Base-by-base conservation (phyloP, 2,329 filamentous ascomycete species). In the Colletotrichum phormii region DNA sequence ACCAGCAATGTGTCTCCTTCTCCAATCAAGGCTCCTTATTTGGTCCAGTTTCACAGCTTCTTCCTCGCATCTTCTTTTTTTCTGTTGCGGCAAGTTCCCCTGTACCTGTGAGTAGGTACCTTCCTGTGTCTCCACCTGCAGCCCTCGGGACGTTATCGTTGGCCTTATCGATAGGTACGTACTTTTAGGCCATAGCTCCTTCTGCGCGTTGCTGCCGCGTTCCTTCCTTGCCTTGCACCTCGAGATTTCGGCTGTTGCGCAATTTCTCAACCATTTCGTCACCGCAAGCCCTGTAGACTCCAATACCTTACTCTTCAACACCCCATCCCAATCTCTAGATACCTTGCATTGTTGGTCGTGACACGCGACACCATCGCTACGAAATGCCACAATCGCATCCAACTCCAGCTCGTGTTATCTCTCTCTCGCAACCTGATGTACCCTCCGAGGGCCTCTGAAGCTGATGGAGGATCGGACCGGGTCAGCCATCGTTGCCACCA, bases 131-230 rank as follows among this genome's bases (percentile, higher is more conserved):
- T 63, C 26, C 60, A 72, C 60, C 60, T 70, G 60, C 55, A 72
- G 66, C 46, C 22, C 24, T 61, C 66, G 70, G 70, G 55, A 72
- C 54, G 70, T 60, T 70, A 64, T 72, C 66, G 70, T 64, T 70
- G 64, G 60, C 42, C 42, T 49, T 49, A 49, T 49, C 42, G 18
- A 11, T 49, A 42, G 13, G 15, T 42, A 42, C 37, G 8, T 33
- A 33, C 9, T 18, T 15, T 18, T 42, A 7, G 42, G 42, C 46
- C 70, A 70, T 59, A 69, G 64, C 64, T 72, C 69, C 58, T 57
- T 26, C 46, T 24, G 33, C 55, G 37, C 26, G n/a, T 46, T 26
- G 13, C 24, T 57, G 33, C 51, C 37, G 29, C 18, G 18, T 49
- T 49, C 42, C 51, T n/a, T 49, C 24, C 12, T 15, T 51, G 11